Conservation (phyloP, 441 rosid genomes). For the Gossypium schwendimanii region DNA sequence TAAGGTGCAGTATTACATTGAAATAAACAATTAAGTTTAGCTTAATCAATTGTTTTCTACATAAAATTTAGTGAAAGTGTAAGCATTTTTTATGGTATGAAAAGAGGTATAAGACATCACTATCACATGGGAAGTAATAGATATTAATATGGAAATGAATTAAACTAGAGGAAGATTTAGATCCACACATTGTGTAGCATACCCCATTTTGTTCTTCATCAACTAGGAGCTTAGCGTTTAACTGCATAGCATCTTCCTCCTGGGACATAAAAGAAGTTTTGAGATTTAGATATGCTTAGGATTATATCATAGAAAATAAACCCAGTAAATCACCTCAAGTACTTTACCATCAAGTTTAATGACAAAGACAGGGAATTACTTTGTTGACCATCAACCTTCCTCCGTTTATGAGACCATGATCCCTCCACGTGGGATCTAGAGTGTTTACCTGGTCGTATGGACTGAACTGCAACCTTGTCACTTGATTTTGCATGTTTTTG, state of each 20-base stretch:
- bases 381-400: conserved; percentile 30
- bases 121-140: background rate
- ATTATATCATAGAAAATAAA: conserved; percentile 11
- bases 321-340: conserved; percentile 12
- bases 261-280: conserved; percentile 23
- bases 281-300: conserved; percentile 18
- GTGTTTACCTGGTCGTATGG: conserved; percentile 18
- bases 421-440: conserved; percentile 23
- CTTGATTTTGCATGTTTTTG: conserved; percentile 21
- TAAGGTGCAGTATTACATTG: background rate
- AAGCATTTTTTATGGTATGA: background rate
- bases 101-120: background rate
- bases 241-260: conserved; percentile 25
- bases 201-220: conserved; percentile 22
- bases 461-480: conserved; percentile 18
- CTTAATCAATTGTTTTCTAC: background rate
- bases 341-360: conserved; percentile 31
- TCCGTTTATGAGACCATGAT: conserved; percentile 46
- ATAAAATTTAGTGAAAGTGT: background rate
- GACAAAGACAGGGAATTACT: conserved; percentile 27
- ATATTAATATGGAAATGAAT: background rate
- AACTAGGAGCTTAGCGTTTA: conserved; percentile 24
- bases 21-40: background rate
- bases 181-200: conserved; percentile 28
- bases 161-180: conserved; percentile 36